Percentiles rank a stretch among this genome's conserved stretches.
Evolutionary conservation across 345 rosid genomes (phyloP).

Genomic region (Arabis alpina): DNA sequence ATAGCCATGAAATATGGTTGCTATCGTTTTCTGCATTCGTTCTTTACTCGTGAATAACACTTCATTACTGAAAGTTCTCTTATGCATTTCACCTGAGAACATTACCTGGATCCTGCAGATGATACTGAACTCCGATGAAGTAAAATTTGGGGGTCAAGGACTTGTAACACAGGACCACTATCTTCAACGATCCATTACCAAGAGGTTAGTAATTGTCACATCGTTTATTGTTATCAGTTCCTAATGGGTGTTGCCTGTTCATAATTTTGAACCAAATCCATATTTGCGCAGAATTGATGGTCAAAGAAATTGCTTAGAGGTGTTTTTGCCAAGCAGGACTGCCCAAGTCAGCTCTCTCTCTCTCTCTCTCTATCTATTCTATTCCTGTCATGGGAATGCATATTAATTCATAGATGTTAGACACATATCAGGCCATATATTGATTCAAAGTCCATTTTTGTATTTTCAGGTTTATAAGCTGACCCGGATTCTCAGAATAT

Average conservation of each 20-base stretch:
- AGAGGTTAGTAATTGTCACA: conserved; percentile 52
- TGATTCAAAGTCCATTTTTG: conserved; percentile 5
- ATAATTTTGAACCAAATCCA: conserved; percentile 22
- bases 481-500: conserved; percentile 66
- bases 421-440: not conserved
- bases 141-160: conserved; percentile 81
- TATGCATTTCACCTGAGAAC: conserved; percentile 14
- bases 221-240: conserved; percentile 7
- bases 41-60: not conserved
- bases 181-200: conserved; percentile 69
- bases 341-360: conserved; percentile 71
- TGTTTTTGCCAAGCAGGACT: conserved; percentile 82
- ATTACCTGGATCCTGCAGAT: conserved; percentile 48
- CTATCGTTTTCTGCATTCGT: conserved; percentile 2
- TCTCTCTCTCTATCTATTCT: conserved; percentile 1
- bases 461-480: conserved; percentile 65
- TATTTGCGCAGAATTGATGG: conserved; percentile 71
- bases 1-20: conserved; percentile 12
- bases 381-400: conserved; percentile 11
- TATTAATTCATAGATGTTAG: not conserved
- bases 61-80: conserved; percentile 7
- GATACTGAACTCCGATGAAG: conserved; percentile 79
- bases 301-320: conserved; percentile 71
- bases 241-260: conserved; percentile 13
- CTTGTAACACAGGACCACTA: conserved; percentile 57